These are phyloP conservation scores for Basipetospora chlamydospora DNA, from an alignment of 2,329 filamentous ascomycete genomes.

Conservation along the genomic window DNA sequence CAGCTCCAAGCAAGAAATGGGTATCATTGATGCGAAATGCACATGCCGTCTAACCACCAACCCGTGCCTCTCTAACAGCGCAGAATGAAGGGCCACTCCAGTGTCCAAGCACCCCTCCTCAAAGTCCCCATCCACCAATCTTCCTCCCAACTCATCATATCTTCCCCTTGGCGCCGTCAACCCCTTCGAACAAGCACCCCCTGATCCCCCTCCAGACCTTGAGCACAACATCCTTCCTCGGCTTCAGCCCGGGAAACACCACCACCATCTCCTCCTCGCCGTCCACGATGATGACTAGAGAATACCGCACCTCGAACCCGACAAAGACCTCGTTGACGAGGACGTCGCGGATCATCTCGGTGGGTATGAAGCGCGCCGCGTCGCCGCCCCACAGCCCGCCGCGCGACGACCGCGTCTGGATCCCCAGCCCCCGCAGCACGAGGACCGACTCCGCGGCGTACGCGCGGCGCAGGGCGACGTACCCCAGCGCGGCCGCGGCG, in stretches of 20 bases:
- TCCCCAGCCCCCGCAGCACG: slow-evolving; percentile 74
- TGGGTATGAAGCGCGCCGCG: slow-evolving; percentile 59
- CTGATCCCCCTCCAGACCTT: slow-evolving; percentile 79
- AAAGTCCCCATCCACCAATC: not conserved
- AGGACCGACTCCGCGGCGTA: slow-evolving; percentile 68
- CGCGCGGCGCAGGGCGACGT: slow-evolving; percentile 28
- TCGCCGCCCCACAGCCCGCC: slow-evolving; percentile 7
- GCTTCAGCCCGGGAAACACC: slow-evolving; percentile 78
- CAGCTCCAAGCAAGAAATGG: too few relatives aligned
- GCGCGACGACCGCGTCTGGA: slow-evolving; percentile 49
- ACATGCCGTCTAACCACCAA: too few relatives aligned
- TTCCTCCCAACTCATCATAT: too few relatives aligned
- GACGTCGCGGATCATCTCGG: slow-evolving; percentile 81
- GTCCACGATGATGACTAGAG: slow-evolving; percentile 78
- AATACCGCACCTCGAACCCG: slow-evolving; percentile 82
- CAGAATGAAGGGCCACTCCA: too few relatives aligned
- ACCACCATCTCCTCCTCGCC: slow-evolving; percentile 81
- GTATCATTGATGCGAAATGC: too few relatives aligned
- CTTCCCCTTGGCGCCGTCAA: slow-evolving; percentile 14
- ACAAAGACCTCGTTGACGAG: slow-evolving; percentile 90
- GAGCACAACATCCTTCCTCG: slow-evolving; percentile 61
- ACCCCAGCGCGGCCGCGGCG: slow-evolving; percentile 18
- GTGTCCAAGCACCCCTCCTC: too few relatives aligned
- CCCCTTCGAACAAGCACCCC: slow-evolving; percentile 57
- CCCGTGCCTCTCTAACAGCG: too few relatives aligned